A percentile compares a stretch with the other conserved stretches of the same genome.
phyloP scores from a whole-genome alignment of 208 protist genomes.

The Trypanosoma grayi region DNA sequence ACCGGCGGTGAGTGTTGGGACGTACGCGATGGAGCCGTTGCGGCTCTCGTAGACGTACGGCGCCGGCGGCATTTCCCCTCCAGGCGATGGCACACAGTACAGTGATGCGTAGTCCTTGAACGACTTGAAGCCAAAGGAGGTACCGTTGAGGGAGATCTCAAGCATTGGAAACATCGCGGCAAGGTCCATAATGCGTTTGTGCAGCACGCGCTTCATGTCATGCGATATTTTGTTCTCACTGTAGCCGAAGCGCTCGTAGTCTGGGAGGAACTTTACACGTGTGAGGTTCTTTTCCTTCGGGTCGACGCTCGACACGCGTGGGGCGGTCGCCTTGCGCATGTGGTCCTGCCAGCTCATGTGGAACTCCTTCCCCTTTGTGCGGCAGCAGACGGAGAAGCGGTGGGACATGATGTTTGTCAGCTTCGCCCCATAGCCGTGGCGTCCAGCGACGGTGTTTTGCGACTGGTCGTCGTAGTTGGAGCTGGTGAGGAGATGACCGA shows the following conservation, averaged over 20 bases:
- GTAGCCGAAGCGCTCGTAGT: slow-evolving; percentile 85
- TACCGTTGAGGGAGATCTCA: slow-evolving; percentile 96
- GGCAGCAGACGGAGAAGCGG: slow-evolving; percentile 94
- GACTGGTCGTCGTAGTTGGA: slow-evolving; percentile 97
- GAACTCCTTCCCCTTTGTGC: slow-evolving; percentile 85
- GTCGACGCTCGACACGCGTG: slow-evolving; percentile 83
- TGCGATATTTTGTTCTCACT: slow-evolving; percentile 62
- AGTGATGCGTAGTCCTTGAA: slow-evolving; percentile 97
- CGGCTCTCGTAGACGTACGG: slow-evolving; percentile 78
- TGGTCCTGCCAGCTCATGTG: slow-evolving; percentile 97
- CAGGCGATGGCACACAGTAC: slow-evolving; percentile 51
- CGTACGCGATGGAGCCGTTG: slow-evolving; percentile 67
- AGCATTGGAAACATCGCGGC: slow-evolving; percentile 90
- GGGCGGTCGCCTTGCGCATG: slow-evolving; percentile 93
- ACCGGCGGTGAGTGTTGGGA: slow-evolving; percentile 86
- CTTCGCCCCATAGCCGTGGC: slow-evolving; percentile 98
- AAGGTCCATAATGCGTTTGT: slow-evolving; percentile 93
- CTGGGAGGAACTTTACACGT: slow-evolving; percentile 84
- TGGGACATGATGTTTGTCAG: slow-evolving; percentile 99
- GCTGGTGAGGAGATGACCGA: slow-evolving; percentile 96
- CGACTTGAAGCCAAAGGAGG: slow-evolving; percentile 88
- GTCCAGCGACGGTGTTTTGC: slow-evolving; percentile 91
- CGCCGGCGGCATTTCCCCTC: slow-evolving; percentile 46
- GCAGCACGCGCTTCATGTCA: slow-evolving; percentile 86
- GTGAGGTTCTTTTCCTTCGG: slow-evolving; percentile 74